Base-by-base conservation (phyloP, 805 yeast species). In the Saturnispora zaruensis region DNA sequence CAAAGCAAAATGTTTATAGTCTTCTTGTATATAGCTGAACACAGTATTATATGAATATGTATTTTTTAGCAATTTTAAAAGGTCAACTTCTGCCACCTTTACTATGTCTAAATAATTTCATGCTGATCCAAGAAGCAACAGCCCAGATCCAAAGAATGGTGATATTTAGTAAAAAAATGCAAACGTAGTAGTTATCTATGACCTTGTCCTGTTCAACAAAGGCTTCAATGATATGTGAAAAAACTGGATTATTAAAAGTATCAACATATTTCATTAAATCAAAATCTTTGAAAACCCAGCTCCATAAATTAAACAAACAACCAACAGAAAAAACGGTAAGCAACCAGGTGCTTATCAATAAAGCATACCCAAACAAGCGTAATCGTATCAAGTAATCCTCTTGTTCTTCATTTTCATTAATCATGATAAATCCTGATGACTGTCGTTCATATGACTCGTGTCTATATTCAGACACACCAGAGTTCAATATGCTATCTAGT, bases 101-200 rank as follows among this genome's bases (percentile, higher is more conserved):
- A 21, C 93, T 83, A 60, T 87, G 93, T 50, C 88, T 71, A 66
- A 87, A 87, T 50, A 86, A 67, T 64, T 87, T 87, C 75, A 86
- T 72, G 34, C 93, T 90, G 42, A 81, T 71, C 95, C 95, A 87
- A 9, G 89, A 78, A 3, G 76, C 67, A 8, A 80, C 66, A 40
- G 89, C 78, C 95, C 95, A 86, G 5, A 79, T 63, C 85, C 86
- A 80, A 3, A 67, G 45, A 4, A 67, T 57, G 21, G 63, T 67
- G 48, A 63, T 66, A 36, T 60, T 66, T 21, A 67, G 53, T 23
- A 65, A 60, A 41, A 67, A 59, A 6, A 58, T 50, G 49, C 60
- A 62, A 2, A 66, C 51, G 41, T 66, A 65, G 50, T 68, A 68
- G 33, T 61, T 59, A 33, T 60, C 61, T 7, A 62, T 41, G 4